Percentiles rank a stretch among this genome's conserved stretches.
These are phyloP conservation scores for Batrachochytrium dendrobatidis DNA, from an alignment of 371 early-diverging fungal species.

Conservation along the genomic window DNA sequence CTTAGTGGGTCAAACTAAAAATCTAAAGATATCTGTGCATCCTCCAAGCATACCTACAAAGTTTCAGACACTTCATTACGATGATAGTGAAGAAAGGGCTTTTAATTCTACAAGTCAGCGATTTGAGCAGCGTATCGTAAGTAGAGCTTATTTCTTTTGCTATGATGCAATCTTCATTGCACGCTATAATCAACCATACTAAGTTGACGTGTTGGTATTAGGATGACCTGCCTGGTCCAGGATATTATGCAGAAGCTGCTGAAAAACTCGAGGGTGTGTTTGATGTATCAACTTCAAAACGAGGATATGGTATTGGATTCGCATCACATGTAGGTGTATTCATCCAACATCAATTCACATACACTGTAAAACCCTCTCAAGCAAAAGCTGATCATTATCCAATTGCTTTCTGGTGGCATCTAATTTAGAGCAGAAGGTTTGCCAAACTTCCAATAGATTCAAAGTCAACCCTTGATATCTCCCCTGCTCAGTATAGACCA, in stretches of 20 bases:
- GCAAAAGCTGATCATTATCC: neutral
- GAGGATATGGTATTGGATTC: conserved; percentile 34
- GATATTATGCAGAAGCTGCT: conserved; percentile 28
- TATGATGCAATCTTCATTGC: too few relatives aligned
- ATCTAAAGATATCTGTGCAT: conserved; percentile 36
- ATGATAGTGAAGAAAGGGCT: conserved; percentile 34
- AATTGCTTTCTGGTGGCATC: conserved; percentile 4
- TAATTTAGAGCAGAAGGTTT: conserved; percentile 23
- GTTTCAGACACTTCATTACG: conserved; percentile 40
- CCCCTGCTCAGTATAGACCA: conserved; percentile 25
- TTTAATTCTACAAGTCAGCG: conserved; percentile 35
- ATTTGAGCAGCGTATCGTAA: conserved; percentile 24
- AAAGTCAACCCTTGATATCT: conserved; percentile 13
- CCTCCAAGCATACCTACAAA: conserved; percentile 41
- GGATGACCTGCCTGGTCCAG: conserved; percentile 44
- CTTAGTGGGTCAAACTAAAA: neutral
- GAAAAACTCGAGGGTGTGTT: conserved; percentile 13
- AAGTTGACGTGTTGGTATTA: conserved; percentile 1
- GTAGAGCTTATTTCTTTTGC: too few relatives aligned
- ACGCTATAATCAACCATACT: too few relatives aligned
- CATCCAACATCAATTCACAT: neutral
- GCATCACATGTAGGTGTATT: conserved; percentile 30
- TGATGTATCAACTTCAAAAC: conserved; percentile 21
- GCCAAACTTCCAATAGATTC: conserved; percentile 30
- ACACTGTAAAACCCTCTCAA: neutral